Evolutionary conservation across 2,329 filamentous ascomycete genomes (phyloP).

Genomic region (Sarocladiaceae sp.): DNA sequence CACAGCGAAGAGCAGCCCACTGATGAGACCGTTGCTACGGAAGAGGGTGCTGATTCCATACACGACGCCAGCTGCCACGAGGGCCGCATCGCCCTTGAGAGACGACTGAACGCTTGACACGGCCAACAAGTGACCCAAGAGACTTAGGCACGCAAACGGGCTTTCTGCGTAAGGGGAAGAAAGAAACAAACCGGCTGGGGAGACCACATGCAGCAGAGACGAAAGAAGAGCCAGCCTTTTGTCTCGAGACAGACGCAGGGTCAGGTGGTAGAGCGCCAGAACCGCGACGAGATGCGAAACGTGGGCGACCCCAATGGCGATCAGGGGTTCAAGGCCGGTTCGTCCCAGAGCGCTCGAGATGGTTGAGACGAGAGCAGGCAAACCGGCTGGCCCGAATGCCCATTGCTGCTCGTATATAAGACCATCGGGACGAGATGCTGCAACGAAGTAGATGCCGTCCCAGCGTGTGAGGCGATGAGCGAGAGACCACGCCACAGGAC

Average conservation of each 20-base stretch:
- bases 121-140: constrained; percentile 67
- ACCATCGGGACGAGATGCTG: constrained; percentile 49
- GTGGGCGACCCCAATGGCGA: constrained; percentile 64
- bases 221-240: constrained; percentile 59
- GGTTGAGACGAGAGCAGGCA: constrained; percentile 34
- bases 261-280: constrained; percentile 63
- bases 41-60: constrained; percentile 71
- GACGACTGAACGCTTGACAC: constrained; percentile 33
- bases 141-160: constrained; percentile 69
- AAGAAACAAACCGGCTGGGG: constrained; percentile 83
- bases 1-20: constrained; percentile 67
- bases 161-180: constrained; percentile 82
- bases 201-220: constrained; percentile 71
- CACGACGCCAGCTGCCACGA: constrained; percentile 56
- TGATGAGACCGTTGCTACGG: constrained; percentile 81
- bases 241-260: constrained; percentile 39
- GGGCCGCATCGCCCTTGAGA: constrained; percentile 35
- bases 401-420: constrained; percentile 77
- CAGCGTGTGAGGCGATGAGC: constrained; percentile 61
- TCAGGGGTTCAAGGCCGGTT: constrained; percentile 14
- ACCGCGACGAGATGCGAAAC: constrained; percentile 71
- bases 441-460: constrained; percentile 75
- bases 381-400: constrained; percentile 58
- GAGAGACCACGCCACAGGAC: constrained; percentile 21
- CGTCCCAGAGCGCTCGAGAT: not conserved